phyloP scores from a whole-genome alignment of 768 basidiomycete species.

The Tricholoma hemisulphureum region DNA sequence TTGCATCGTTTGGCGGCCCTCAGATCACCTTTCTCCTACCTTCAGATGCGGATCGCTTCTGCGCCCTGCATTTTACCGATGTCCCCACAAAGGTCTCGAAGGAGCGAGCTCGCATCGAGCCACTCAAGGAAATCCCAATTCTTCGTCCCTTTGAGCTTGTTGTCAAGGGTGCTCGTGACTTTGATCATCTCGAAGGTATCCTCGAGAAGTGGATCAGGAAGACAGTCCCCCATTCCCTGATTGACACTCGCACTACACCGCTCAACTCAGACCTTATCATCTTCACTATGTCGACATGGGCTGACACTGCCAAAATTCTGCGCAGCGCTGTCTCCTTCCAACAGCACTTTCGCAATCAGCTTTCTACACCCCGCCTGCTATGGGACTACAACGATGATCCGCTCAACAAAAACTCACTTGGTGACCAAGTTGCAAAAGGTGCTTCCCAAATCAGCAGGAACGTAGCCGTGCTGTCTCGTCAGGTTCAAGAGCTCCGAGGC shows the following conservation, averaged over 20 bases:
- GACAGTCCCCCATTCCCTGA: background rate
- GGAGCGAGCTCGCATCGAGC: conserved; percentile 2
- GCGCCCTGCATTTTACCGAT: background rate
- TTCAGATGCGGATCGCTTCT: conserved; percentile 2
- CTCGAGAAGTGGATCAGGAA: conserved; percentile 2
- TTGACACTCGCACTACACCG: background rate
- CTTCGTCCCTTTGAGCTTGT: conserved; percentile 3
- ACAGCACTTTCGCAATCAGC: background rate
- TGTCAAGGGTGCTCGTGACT: background rate
- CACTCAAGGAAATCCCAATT: conserved; percentile 5
- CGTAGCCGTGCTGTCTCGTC: background rate
- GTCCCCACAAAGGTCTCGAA: conserved; percentile 1
- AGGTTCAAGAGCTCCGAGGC: background rate
- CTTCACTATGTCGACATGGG: conserved; percentile 1
- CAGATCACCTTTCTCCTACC: conserved; percentile 7
- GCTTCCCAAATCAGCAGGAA: background rate
- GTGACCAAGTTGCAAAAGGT: conserved; percentile 5
- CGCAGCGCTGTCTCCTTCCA: background rate
- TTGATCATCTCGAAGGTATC: background rate
- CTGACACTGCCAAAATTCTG: background rate
- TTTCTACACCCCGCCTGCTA: background rate
- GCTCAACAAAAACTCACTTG: background rate
- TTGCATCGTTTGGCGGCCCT: conserved; percentile 4
- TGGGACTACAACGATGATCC: conserved; percentile 1
- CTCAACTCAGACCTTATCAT: conserved; percentile 4